phyloP scores from a whole-genome alignment of 1,284 basidiomycete genomes.

The Tilletia indica region DNA sequence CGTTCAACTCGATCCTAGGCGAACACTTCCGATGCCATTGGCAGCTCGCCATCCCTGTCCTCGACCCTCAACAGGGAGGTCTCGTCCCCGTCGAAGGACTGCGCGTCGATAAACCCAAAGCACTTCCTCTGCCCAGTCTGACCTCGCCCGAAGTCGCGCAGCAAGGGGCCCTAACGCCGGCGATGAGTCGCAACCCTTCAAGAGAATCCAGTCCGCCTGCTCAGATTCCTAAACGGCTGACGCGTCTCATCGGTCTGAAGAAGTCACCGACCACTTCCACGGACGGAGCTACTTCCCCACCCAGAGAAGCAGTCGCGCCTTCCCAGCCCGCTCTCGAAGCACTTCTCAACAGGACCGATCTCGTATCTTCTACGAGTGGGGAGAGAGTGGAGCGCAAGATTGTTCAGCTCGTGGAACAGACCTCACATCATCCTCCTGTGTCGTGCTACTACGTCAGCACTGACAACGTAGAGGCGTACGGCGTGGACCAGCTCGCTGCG shows the following conservation, averaged over 20 bases:
- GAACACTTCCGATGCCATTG: slow-evolving; percentile 20
- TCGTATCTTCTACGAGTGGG: no score
- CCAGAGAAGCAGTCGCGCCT: neutral
- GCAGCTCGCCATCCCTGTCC: slow-evolving; percentile 4
- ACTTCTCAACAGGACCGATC: neutral
- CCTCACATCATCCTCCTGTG: slow-evolving; percentile 90
- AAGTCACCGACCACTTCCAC: neutral
- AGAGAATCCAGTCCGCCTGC: neutral
- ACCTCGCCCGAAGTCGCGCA: neutral
- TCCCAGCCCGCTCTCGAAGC: neutral
- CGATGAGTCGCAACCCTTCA: neutral
- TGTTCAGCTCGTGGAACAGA: slow-evolving; percentile 65
- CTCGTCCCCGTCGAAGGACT: slow-evolving; percentile 10
- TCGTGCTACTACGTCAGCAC: slow-evolving; percentile 65
- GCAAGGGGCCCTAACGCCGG: neutral
- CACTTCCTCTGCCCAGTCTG: slow-evolving; percentile 10
- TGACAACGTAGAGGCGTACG: slow-evolving; percentile 10
- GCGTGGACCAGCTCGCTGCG: slow-evolving; percentile 81
- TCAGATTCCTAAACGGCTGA: neutral
- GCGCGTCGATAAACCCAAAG: neutral
- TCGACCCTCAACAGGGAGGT: neutral
- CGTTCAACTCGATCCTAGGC: slow-evolving; percentile 19
- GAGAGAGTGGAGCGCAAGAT: neutral
- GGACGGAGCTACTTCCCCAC: neutral
- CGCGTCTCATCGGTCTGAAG: neutral